phyloP scores from a whole-genome alignment of 345 rosid species.

The Brassica carinata region DNA sequence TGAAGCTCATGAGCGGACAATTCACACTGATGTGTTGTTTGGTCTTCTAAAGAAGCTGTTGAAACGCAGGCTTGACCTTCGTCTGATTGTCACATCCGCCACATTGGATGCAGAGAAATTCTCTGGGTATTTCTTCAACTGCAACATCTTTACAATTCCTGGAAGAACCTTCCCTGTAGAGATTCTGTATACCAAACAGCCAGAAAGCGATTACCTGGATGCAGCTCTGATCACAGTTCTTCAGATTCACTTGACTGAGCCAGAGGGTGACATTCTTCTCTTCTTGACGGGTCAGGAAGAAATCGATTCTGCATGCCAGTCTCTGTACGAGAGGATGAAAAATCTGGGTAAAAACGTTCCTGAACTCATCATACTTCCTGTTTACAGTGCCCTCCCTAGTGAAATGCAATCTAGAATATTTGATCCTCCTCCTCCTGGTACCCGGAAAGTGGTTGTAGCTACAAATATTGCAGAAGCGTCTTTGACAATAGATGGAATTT shows the following conservation, averaged over 20 bases:
- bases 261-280: conserved; percentile 80
- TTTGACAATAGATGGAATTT: conserved; percentile 76
- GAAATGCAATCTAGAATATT: conserved; percentile 90
- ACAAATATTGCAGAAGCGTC: conserved; percentile 89
- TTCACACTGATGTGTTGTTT: conserved; percentile 83
- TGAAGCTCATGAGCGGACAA: conserved; percentile 89
- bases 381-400: conserved; percentile 85
- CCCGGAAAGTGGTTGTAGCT: conserved; percentile 85
- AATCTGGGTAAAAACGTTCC: conserved; percentile 72
- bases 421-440: conserved; percentile 82
- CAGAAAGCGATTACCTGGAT: conserved; percentile 83
- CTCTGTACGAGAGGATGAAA: conserved; percentile 74
- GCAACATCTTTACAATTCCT: conserved; percentile 82
- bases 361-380: conserved; percentile 76
- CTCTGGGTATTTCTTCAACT: conserved; percentile 77
- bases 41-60: conserved; percentile 75
- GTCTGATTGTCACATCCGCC: conserved; percentile 78
- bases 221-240: conserved; percentile 75
- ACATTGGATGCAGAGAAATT: conserved; percentile 84
- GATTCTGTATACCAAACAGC: conserved; percentile 74
- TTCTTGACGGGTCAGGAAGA: conserved; percentile 92
- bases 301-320: conserved; percentile 78
- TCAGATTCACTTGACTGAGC: conserved; percentile 87
- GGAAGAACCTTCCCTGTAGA: conserved; percentile 88
- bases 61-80: conserved; percentile 67